phyloP scores from a whole-genome alignment of 495 filamentous ascomycete genomes.

The Penicillium psychrofluorescens region DNA sequence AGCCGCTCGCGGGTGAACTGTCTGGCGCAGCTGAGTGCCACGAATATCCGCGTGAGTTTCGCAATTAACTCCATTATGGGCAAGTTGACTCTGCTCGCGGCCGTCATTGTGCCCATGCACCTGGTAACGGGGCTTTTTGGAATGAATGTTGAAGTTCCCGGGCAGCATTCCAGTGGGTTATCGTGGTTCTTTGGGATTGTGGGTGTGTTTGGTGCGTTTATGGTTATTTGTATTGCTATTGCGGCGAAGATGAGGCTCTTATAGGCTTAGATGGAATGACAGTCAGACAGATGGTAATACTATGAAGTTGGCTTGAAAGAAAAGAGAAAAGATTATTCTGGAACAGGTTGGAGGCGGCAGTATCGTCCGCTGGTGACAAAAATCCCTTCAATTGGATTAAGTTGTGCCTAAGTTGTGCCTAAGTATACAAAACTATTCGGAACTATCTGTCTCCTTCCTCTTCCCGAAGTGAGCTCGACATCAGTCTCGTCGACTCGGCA shows the following conservation, averaged over 20 bases:
- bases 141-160: conserved; percentile 90
- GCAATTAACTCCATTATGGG: conserved; percentile 68
- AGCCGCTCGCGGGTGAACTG: conserved; percentile 84
- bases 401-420: no score
- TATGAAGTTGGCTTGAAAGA: no score
- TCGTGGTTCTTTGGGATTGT: conserved; percentile 74
- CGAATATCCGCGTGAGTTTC: conserved; percentile 69
- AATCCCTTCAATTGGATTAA: background rate
- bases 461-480: background rate
- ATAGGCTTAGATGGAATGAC: conserved; percentile 1
- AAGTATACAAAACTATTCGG: background rate
- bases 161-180: conserved; percentile 42
- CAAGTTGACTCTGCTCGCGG: conserved; percentile 89
- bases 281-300: no score
- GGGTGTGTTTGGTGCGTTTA: conserved; percentile 52
- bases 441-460: background rate
- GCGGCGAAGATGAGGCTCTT: conserved; percentile 26
- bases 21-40: conserved; percentile 82
- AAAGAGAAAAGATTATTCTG: no score
- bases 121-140: conserved; percentile 87
- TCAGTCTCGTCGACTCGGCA: conserved; percentile 13
- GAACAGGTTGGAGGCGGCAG: no score
- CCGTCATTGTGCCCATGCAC: conserved; percentile 88
- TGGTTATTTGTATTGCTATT: conserved; percentile 35
- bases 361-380: no score